A percentile compares a stretch with the other conserved stretches of the same genome.
Conservation (phyloP, 2,329 filamentous ascomycete genomes). For the Fusarium torreyae region DNA sequence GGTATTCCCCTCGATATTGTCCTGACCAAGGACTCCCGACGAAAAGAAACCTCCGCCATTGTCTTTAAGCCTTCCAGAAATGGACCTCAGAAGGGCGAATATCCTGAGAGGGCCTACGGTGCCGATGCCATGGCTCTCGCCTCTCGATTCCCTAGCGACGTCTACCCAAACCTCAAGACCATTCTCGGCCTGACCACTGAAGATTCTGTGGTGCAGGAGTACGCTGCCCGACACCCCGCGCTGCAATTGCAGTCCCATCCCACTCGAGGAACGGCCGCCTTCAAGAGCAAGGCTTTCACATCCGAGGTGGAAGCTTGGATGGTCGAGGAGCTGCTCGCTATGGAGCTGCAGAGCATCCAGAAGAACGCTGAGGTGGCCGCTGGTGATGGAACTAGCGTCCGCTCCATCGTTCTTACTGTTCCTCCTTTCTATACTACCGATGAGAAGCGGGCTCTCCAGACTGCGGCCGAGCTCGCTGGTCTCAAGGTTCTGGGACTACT, state of each 20-base stretch:
- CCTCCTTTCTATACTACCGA: conserved; percentile 92
- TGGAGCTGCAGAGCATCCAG: conserved; percentile 94
- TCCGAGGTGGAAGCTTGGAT: conserved; percentile 77
- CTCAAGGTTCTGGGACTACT: conserved; percentile 88
- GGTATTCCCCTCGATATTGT: conserved; percentile 98
- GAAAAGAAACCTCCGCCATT: conserved; percentile 92
- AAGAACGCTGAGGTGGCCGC: conserved; percentile 89
- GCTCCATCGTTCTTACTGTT: conserved; percentile 89
- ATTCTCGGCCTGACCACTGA: conserved; percentile 82
- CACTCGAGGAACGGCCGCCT: conserved; percentile 79
- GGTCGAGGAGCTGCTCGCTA: conserved; percentile 94
- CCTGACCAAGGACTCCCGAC: conserved; percentile 95
- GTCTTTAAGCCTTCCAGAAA: conserved; percentile 90
- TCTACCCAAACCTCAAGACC: conserved; percentile 94
- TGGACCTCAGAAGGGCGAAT: conserved; percentile 74
- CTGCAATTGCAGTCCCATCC: conserved; percentile 76
- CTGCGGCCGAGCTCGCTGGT: conserved; percentile 89
- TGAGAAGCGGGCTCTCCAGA: conserved; percentile 87
- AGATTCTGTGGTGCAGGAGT: conserved; percentile 76
- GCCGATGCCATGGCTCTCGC: conserved; percentile 91
- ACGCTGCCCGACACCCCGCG: conserved; percentile 82
- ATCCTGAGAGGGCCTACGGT: conserved; percentile 92
- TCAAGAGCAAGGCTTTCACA: conserved; percentile 80
- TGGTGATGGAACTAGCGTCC: conserved; percentile 80
- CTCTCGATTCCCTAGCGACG: conserved; percentile 90